Base-by-base conservation (phyloP, 371 early-diverging fungal species). In the Mycotypha africana region DNA sequence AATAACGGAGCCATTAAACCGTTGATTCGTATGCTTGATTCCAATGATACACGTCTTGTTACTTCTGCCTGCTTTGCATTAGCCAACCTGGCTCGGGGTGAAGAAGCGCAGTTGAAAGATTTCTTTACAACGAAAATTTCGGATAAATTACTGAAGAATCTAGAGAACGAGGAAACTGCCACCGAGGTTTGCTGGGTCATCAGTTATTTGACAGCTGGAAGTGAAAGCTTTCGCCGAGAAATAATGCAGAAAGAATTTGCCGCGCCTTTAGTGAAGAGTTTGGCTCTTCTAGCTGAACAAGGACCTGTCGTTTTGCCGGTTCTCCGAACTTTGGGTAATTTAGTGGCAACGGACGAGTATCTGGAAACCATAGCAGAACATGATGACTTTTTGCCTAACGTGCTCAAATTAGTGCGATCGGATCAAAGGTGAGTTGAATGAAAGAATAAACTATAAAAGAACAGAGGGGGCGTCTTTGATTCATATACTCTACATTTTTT, bases 61-160 rank as follows among this genome's bases (percentile, higher is more conserved):
- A 82, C 84, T 48, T 83, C 86, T 2, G 77, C 76, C 7, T 88
- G 88, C 59, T 86, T 88, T 65, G 85, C 88, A 3, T 43, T 88
- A 21, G 84, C 87, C n/a, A 86, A 85, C 50, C 52, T 88, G 58
- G 79, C 83, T 3, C 82, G 85, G 35, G 78, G 76, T 15, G 71
- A 76, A 23, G 76, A 78, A 47, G 59, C 74, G 0, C 72, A 76
- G 19, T 35, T 58, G 2, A 10, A 44, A 21, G 58, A 45, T 5
- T 58, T 58, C 31, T 41, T 48, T 15, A 39, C 39, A 9, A 33
- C 37, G 2, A 41, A 43, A 4, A 6, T 58, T 12, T 21, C 43
- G 0, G 48, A 48, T 5, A 58, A 58, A 11, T 35, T 58, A 12
- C n/a, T 48, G 24, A 47, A 52, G 10, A 42, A 58, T 26, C 24